Evolutionary conservation across 345 rosid species (phyloP).

Genomic region (Hypericum androsaemum): DNA sequence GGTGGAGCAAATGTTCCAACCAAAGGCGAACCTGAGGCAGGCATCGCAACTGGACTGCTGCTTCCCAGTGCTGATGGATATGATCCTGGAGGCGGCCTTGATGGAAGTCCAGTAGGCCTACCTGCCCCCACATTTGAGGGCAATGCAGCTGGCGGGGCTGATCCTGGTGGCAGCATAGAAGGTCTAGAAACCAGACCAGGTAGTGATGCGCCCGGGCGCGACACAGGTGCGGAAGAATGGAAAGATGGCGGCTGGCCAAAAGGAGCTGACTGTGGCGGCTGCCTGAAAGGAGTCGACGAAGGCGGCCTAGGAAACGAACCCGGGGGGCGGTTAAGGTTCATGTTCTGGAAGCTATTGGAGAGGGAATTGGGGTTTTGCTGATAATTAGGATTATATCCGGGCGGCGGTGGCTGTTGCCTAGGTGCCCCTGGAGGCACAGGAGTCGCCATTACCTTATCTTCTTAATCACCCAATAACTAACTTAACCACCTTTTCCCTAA

Average conservation of each 20-base stretch:
- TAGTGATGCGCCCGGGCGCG: slow-evolving; percentile 56
- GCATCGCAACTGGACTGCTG: slow-evolving; percentile 19
- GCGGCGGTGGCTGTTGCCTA: slow-evolving; percentile 36
- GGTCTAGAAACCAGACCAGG: slow-evolving; percentile 36
- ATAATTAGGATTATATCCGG: slow-evolving; percentile 34
- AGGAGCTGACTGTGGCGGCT: no score
- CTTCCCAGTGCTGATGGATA: slow-evolving; percentile 31
- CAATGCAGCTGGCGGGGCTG: slow-evolving; percentile 30
- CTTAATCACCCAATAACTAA: background rate
- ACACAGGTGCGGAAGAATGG: slow-evolving; percentile 37
- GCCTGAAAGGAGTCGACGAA: no score
- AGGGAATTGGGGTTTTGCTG: slow-evolving; percentile 33
- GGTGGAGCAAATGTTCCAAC: slow-evolving; percentile 26
- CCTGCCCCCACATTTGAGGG: slow-evolving; percentile 37
- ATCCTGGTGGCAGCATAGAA: slow-evolving; percentile 37
- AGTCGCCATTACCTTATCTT: slow-evolving; percentile 43
- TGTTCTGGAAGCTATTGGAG: slow-evolving; percentile 53
- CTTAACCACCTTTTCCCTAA: no score
- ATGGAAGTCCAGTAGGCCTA: slow-evolving; percentile 53
- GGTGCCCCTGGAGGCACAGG: slow-evolving; percentile 90
- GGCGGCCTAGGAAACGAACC: slow-evolving; percentile 50
- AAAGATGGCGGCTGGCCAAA: slow-evolving; percentile 45
- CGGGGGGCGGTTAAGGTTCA: slow-evolving; percentile 46
- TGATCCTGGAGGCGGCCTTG: slow-evolving; percentile 25
- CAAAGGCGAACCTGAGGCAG: slow-evolving; percentile 19